phyloP scores from a whole-genome alignment of 73 alveolate species.

The Paramecium sonneborni region DNA sequence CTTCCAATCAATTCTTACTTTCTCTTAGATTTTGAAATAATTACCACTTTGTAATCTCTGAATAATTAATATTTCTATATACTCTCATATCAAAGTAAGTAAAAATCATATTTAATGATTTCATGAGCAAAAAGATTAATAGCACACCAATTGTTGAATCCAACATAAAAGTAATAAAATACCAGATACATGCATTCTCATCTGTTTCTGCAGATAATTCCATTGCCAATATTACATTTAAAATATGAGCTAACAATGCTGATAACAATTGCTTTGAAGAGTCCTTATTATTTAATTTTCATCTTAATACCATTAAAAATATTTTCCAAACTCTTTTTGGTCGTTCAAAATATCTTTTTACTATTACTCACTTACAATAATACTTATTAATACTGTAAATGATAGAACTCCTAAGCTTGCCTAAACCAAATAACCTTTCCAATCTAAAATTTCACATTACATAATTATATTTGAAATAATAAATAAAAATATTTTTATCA shows the following conservation, averaged over 20 bases:
- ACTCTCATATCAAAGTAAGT: background rate
- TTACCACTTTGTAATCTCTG: slow-evolving; percentile 30
- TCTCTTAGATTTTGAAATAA: slow-evolving; percentile 11
- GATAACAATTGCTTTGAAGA: background rate
- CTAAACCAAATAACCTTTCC: background rate
- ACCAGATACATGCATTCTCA: slow-evolving; percentile 24
- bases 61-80: background rate
- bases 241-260: slow-evolving; percentile 35
- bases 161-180: slow-evolving; percentile 8
- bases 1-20: slow-evolving; percentile 29
- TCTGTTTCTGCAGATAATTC: background rate
- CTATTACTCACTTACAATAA: background rate
- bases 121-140: background rate
- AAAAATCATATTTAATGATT: background rate
- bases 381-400: background rate
- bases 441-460: slow-evolving; percentile 2
- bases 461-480: background rate
- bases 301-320: background rate
- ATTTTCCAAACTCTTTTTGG: slow-evolving; percentile 19
- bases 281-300: background rate
- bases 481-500: background rate
- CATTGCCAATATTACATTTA: slow-evolving; percentile 14
- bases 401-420: slow-evolving; percentile 24
- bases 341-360: background rate
- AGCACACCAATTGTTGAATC: slow-evolving; percentile 28